Evolutionary conservation across 805 yeast genomes (phyloP), one percentile per base, ranked within the genome.

Genomic region (Cyberlindnera euphorbiae): DNA sequence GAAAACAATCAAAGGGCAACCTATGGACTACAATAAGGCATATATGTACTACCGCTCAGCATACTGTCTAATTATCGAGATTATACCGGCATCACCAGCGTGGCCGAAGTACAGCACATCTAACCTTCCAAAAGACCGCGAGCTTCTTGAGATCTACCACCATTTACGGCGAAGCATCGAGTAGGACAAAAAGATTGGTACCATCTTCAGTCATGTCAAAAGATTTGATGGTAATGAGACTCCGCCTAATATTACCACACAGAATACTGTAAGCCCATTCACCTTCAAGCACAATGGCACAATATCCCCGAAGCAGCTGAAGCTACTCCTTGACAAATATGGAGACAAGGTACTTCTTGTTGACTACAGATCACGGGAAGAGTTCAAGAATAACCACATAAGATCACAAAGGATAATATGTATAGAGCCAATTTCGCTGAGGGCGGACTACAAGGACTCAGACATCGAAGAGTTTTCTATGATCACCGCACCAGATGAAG

Each of bases 341-440:
- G 24, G 44, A 32, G 16, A 39, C 19, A 51, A 45, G 26, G 17
- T 82, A 0, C 63, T 89, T n/a, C 42, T 89, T 9, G 69, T 90
- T 6, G 97, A 90, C 55, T 70, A 78, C 28, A 65, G 97, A 46
- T 63, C 79, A 13, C 64, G 79, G 26, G 64, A 63, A 14, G 79
- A 75, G 25, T 88, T 71, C 52, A 72, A 75, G 31, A 62, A 64
- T 28, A 72, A 74, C 32, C 96, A 87, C 56, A 76, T 89, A 16
- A 63, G 71, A 10, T 62, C 75, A 17, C 59, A 63, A 3, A 74
- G 82, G 36, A 57, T 82, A 8, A 69, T 85, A 9, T 84, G 89
- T 53, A 70, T 89, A 14, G 95, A 86, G 35, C 96, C 97, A 0
- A 66, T 71, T 14, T 67, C 76, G 1, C 62, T 79, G 14, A 59